These are phyloP conservation scores for Thraustochytrium sp. DNA, from an alignment of 352 stramenopile species.

Conservation along the genomic window DNA sequence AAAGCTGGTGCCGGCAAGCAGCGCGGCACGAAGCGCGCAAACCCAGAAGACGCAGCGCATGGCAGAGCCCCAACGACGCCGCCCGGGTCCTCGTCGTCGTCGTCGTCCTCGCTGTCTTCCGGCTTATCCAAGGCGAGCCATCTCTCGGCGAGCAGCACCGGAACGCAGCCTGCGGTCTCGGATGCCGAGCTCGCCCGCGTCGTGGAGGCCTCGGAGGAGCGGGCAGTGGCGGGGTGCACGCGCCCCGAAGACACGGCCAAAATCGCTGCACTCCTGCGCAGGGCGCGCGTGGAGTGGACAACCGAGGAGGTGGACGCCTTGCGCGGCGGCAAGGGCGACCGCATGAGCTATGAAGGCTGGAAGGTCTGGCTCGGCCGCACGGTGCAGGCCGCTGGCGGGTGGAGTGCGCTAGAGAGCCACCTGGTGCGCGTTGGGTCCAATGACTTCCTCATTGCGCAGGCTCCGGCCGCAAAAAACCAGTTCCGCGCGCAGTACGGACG, in stretches of 20 bases:
- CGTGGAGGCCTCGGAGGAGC: background rate
- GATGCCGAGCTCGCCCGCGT: background rate
- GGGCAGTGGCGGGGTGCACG: background rate
- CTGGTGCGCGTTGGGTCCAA: background rate
- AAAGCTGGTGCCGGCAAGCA: no score
- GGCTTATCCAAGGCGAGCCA: background rate
- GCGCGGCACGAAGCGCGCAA: no score
- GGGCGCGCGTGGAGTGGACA: no score
- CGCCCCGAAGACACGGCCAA: background rate
- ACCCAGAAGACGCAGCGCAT: background rate
- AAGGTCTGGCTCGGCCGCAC: background rate
- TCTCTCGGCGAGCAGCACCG: background rate
- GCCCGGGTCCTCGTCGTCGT: no score
- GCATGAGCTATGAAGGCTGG: background rate
- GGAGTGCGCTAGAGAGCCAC: background rate
- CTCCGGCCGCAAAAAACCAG: background rate
- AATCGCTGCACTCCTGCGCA: no score
- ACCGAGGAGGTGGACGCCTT: background rate
- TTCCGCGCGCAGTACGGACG: constrained; percentile 26
- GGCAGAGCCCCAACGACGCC: background rate
- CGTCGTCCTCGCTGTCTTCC: no score
- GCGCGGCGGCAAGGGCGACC: background rate
- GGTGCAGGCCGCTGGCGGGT: background rate
- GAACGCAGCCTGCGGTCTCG: background rate
- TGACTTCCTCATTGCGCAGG: background rate